phyloP scores from a whole-genome alignment of 257 asterid species.

The Oldenlandia corymbosa region DNA sequence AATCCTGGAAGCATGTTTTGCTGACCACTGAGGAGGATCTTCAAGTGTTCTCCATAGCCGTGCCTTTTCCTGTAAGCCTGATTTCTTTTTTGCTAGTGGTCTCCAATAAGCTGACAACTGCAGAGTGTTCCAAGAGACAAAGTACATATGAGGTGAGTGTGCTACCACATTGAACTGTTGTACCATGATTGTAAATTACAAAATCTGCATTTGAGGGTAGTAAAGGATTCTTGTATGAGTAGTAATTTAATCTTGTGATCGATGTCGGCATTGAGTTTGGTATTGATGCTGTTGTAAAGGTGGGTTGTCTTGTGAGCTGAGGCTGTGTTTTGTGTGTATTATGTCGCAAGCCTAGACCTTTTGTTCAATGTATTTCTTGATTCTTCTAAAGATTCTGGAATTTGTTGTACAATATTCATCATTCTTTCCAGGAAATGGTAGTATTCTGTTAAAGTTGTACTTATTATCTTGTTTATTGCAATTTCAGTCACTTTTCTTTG shows the following conservation, averaged over 20 bases:
- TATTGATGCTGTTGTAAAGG: constrained; percentile 7
- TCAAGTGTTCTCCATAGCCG: constrained; percentile 1
- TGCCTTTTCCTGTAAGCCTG: constrained; percentile 1
- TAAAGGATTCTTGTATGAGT: neutral
- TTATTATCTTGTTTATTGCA: too few species aligned
- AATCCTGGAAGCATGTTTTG: constrained; percentile 7
- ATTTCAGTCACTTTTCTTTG: too few species aligned
- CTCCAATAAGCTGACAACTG: neutral
- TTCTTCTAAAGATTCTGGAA: neutral
- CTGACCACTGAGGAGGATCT: constrained; percentile 2
- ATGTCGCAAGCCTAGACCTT: neutral
- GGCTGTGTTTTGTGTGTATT: constrained; percentile 2
- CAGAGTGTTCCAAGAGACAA: neutral
- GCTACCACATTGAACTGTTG: neutral
- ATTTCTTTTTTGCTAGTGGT: neutral
- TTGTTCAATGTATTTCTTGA: neutral
- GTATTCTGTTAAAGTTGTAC: neutral
- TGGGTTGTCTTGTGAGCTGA: neutral
- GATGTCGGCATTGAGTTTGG: constrained; percentile 1
- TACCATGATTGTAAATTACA: neutral
- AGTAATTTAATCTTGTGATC: too few species aligned
- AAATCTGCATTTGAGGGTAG: neutral
- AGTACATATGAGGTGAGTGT: neutral
- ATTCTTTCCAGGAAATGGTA: neutral
- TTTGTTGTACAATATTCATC: constrained; percentile 9